Base-by-base conservation (phyloP, 805 yeast genomes). In the Wickerhamiella sorbophila region DNA sequence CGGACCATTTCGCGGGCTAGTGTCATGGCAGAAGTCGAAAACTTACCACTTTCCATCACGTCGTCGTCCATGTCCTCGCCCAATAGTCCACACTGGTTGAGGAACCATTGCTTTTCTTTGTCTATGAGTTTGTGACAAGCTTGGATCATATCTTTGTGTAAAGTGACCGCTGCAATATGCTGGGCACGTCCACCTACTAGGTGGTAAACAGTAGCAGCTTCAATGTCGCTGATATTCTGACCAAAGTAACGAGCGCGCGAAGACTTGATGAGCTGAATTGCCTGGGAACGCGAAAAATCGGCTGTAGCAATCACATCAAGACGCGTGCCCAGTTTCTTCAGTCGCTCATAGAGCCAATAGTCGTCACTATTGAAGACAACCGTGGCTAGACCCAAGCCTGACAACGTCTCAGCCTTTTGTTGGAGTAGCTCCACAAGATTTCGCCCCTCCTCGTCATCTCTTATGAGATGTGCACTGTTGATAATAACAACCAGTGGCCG, bases 1-100 rank as follows among this genome's bases (percentile, higher is more conserved):
- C 74, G 72, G 2, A 81, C 91, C 52, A 82, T 69, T 45, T 70
- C 82, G 43, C 72, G 65, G 72, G 79, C 76, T 42, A 81, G 61
- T 4, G 77, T 60, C 86, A 81, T 79, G 14, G 88, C 87, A 33
- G 80, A 67, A 6, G 76, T 64, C 2, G 85, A 67, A 51, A 81
- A 81, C 57, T 81, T 82, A 4, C 93, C 93, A 47, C 71, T 68
- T 47, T 79, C 87, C 81, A 81, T 79, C 5, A 83, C 94, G 60
- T 83, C 94, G 53, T 83, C 94, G 54, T 83, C 94, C 94, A 83
- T 81, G 16, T 67, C 74, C 48, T 67, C 69, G 2, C 93, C 94
- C 8, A 83, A 59, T 12, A 83, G 61, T 0, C 85, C 91, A 59
- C 93, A 82, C 52, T 82, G 84, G 54, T 80, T 83, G 48, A 83